Base-by-base conservation (phyloP, 352 stramenopile species). In the Phytophthora vignae region DNA sequence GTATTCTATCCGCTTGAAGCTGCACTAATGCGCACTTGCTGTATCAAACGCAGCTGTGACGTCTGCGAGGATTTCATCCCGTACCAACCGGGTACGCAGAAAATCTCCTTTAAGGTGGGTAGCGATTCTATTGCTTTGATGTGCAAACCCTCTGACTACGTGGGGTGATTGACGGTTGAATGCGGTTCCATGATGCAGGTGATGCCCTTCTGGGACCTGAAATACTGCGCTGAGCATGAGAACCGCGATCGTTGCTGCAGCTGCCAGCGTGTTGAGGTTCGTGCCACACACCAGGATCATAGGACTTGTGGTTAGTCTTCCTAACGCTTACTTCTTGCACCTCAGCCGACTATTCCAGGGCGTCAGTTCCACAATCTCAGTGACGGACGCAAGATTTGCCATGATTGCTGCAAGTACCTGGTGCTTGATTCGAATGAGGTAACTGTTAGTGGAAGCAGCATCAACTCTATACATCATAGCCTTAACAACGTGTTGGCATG, bases 231-330 rank as follows among this genome's bases (percentile, higher is more conserved):
- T 3, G 61, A 79, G 21, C 86, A 94, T 53, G 83, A 92, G n/a
- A 73, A 84, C 42, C 68, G 82, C 58, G 85, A 83, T 22, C 83
- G 86, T 2, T 94, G 86, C 72, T 90, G 80, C 72, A 90, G 84
- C 60, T 94, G 86, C 71, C 79, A 90, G 52, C 84, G 86, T 61
- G 77, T 92, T 60, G 86, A 93, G 78, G 85, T 80, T 69, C 21
- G 73, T 69, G 33, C 11, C 5, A 53, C 22, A 17, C 25, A n/a
- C 31, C 7, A 19, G 27, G 5, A 21, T 40, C 36, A 29, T 29
- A 29, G 8, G 56, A 10, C 22, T 64, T 46, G 22, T 19, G 21
- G 12, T 12, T 19, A 49, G 33, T 40, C 33, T 12, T 14, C 33
- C 8, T 57, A 19, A 69, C 17, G n/a, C 53, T 1, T 36, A 0